A percentile compares a stretch with the other conserved stretches of the same genome.
Conservation (phyloP, 192 early-diverging fungal species). For the Pilobolus umbonatus region DNA sequence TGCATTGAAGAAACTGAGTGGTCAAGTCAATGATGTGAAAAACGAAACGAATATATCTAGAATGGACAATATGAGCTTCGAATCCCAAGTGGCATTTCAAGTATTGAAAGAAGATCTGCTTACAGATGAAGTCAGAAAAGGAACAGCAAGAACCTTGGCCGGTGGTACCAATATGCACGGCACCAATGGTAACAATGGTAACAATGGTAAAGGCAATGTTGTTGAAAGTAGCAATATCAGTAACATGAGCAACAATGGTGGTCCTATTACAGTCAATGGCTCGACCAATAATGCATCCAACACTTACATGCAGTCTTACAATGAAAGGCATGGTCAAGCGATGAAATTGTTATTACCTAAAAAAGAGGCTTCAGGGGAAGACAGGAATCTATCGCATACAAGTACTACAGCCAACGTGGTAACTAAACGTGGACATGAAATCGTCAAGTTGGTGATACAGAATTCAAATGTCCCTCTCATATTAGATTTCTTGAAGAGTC, state of each 20-base stretch:
- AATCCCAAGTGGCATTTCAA: constrained; percentile 44
- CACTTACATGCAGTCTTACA: neutral
- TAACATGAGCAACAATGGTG: neutral
- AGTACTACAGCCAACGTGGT: constrained; percentile 25
- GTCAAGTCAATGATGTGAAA: constrained; percentile 14
- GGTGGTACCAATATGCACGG: constrained; percentile 10
- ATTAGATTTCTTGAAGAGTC: constrained; percentile 37
- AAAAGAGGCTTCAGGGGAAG: neutral
- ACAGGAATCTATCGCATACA: neutral
- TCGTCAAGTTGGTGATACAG: constrained; percentile 44
- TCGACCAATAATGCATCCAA: constrained; percentile 10
- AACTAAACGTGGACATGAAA: constrained; percentile 41
- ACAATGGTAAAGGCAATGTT: neutral
- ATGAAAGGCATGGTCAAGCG: neutral
- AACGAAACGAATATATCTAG: constrained; percentile 8
- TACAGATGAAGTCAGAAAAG: constrained; percentile 38
- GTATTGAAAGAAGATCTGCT: constrained; percentile 44
- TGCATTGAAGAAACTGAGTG: constrained; percentile 19
- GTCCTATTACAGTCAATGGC: neutral
- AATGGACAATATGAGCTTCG: constrained; percentile 5
- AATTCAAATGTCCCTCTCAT: constrained; percentile 45
- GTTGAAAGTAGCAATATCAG: neutral
- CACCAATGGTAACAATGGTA: neutral
- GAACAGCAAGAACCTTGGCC: constrained; percentile 11
- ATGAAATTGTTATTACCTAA: constrained; percentile 1